Evolutionary conservation across 2,329 filamentous ascomycete genomes (phyloP), one percentile per base, ranked within the genome.

Genomic region (Pseudogymnoascus sp.): DNA sequence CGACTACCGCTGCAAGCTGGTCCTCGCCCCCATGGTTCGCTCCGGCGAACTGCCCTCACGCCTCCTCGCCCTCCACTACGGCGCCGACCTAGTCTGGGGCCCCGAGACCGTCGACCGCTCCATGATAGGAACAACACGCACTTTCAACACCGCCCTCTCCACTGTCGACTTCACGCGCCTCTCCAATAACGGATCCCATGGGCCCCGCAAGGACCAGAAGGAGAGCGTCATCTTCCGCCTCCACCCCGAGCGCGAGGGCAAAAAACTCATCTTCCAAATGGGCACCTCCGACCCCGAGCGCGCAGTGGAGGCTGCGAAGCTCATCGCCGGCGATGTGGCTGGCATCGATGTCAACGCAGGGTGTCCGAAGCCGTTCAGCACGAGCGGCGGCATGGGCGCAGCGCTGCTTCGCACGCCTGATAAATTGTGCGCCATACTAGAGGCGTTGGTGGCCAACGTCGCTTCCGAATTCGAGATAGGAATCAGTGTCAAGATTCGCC

Each of bases 261-360:
- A 82, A 29, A 85, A 82, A 64, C 81, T 96, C 60, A 88, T 99
- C 63, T 97, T 94, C 74, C 94, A 99, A 73, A 86, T 99, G 63
- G 94, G 94, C 63, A 96, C 93, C 0, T 85, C 92, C 8, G 86
- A 89, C 63, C 91, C 94, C 0, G 86, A 88, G 10, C 82, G 86
- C 31, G 94, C 94, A 0, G 92, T 97, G 0, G 78, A 89, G 72
- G 92, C 93, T 0, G 92, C 93, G 1, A 86, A 86, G 60, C 77
- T 97, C 13, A 88, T 99, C 17, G 94, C 92, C 0, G 82, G 78
- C 10, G 91, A 97, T 74, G 94, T 99, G 2, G 86, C 87, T 0
- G 94, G 94, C 63, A 97, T 99, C 68, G 94, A 97, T 73, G 88
- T 99, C 64, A 99, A 99, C 73, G 92, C 94, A 0, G 94, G 94